Conservation (phyloP, 2,329 filamentous ascomycete genomes). For the Lomentospora prolificans region DNA sequence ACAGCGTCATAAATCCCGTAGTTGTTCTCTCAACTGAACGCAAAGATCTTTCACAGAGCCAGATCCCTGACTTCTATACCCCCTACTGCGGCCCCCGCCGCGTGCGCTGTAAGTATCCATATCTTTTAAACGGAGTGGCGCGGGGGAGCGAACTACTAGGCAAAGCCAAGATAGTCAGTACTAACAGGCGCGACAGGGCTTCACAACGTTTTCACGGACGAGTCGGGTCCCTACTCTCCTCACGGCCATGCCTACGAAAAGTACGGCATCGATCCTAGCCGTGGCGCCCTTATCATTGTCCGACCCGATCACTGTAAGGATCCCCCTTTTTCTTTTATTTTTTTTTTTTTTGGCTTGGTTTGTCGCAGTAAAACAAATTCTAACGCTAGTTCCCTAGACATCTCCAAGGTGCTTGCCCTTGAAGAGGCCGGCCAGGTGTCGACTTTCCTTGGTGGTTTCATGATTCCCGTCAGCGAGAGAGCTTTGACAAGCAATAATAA, state of each 20-base stretch:
- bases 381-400: not conserved
- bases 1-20: not conserved
- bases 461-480: not conserved
- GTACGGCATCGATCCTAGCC: conserved; percentile 42
- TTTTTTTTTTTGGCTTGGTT: not conserved
- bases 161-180: not conserved
- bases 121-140: not conserved
- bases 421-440: not conserved
- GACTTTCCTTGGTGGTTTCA: not conserved
- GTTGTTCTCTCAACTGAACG: not conserved
- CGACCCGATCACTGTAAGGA: conserved; percentile 54
- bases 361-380: not conserved
- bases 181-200: conserved; percentile 30
- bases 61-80: not conserved
- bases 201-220: conserved; percentile 42
- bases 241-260: conserved; percentile 37
- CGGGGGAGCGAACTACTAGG: too few species aligned
- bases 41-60: not conserved
- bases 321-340: not conserved
- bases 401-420: conserved; percentile 8
- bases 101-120: not conserved
- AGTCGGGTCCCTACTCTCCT: conserved; percentile 37
- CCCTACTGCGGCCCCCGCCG: not conserved
- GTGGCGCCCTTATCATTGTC: conserved; percentile 43
- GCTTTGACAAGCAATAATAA: too few species aligned